Conservation (phyloP, 176 grass and related monocot genomes). For the Ampelocalamus luodianensis region DNA sequence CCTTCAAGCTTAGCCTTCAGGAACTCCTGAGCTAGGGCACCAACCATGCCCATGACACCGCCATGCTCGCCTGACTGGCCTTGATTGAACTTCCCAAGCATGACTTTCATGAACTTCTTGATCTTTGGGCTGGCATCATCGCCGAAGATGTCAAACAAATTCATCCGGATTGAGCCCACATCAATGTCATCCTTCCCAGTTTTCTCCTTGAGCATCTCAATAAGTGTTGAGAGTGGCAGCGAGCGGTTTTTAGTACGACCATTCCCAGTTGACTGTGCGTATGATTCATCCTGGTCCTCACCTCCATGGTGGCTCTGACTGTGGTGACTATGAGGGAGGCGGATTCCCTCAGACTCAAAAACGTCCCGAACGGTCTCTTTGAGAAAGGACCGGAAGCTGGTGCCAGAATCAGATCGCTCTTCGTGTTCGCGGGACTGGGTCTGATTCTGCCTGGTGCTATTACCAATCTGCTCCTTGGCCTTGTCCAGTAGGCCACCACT, state of each 20-base stretch:
- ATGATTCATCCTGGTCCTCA: slow-evolving; percentile 40
- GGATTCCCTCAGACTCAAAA: slow-evolving; percentile 69
- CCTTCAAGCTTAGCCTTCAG: slow-evolving; percentile 80
- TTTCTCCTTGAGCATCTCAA: slow-evolving; percentile 94
- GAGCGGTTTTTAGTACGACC: slow-evolving; percentile 66
- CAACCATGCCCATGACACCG: slow-evolving; percentile 79
- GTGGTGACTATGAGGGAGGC: slow-evolving; percentile 56
- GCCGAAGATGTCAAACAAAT: slow-evolving; percentile 81
- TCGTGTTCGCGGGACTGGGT: slow-evolving; percentile 51
- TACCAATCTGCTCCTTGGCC: slow-evolving; percentile 93
- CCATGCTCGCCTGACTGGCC: slow-evolving; percentile 57
- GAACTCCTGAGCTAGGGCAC: slow-evolving; percentile 79
- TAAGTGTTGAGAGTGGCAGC: slow-evolving; percentile 70
- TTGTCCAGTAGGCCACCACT: slow-evolving; percentile 89
- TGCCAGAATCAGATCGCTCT: slow-evolving; percentile 56
- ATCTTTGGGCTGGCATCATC: slow-evolving; percentile 94
- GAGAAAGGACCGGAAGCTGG: slow-evolving; percentile 74
- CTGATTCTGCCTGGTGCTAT: slow-evolving; percentile 63
- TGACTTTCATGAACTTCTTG: slow-evolving; percentile 98
- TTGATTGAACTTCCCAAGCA: slow-evolving; percentile 72
- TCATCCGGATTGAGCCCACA: slow-evolving; percentile 83
- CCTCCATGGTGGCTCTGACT: slow-evolving; percentile 35
- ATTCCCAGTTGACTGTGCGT: slow-evolving; percentile 38
- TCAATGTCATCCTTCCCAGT: slow-evolving; percentile 94
- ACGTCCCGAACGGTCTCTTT: slow-evolving; percentile 59